Base-by-base conservation (phyloP, 2,329 filamentous ascomycete species). In the Verticillium tricorpus region DNA sequence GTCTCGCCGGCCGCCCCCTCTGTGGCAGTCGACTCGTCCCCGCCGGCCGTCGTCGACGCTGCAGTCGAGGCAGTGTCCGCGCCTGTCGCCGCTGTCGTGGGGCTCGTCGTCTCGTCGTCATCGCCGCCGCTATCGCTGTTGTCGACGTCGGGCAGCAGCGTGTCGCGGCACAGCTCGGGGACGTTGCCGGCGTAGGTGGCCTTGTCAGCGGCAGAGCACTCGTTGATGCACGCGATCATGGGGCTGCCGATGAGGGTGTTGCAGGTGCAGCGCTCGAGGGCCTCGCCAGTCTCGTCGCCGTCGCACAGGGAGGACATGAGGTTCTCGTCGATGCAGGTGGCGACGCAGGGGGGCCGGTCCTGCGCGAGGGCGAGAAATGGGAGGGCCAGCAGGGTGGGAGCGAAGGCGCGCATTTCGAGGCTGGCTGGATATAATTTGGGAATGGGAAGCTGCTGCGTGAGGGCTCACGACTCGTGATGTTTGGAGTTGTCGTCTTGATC, bases 211-310 rank as follows among this genome's bases (percentile, higher is more conserved):
- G 15, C 3, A 52, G 62, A 15, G 57, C 62, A 63, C 5, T 56
- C 25, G 31, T 39, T 34, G 50, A 63, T 63, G 57, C 62, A 63
- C 2, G 45, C 12, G 60, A 63, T 31, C 34, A 63, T 50, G 45
- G 14, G 7, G 56, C 59, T 61, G 60, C 60, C 57, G 32, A 8
- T n/a, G 54, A 59, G 56, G 60, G 59, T 39, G 22, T 35, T 15
- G 60, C 62, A 63, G 32, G 52, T 52, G 59, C 62, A 63, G 22
- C 54, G 35, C 60, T 59, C 58, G 31, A 61, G 60, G 37, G 50
- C 62, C 19, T 12, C 37, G 35, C 62, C 62, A 11, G 45, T 54
- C 57, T 63, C 62, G 60, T 61, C 62, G 60, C 62, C 62, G 57
- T 63, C 60, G 62, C 62, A 63, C 2, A 12, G 39, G 28, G 62